phyloP scores from a whole-genome alignment of 2,329 filamentous ascomycete genomes.

The Teratosphaeria zuluensis region DNA sequence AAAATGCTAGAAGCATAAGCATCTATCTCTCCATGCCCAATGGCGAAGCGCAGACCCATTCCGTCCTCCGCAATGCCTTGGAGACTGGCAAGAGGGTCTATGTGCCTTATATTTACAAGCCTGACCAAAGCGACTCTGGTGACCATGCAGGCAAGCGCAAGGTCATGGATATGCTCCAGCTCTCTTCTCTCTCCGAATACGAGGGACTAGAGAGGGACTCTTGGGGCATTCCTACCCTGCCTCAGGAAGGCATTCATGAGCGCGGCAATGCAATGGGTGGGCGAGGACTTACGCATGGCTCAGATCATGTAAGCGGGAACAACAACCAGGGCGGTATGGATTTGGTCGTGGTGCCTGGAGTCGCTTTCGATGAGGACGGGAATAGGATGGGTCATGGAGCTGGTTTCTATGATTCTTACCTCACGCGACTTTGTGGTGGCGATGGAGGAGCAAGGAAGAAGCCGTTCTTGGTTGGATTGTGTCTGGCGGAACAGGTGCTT shows the following conservation, averaged over 20 bases:
- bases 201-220: slow-evolving; percentile 64
- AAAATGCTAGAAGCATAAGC: slow-evolving; percentile 63
- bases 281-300: neutral
- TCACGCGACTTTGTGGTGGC: slow-evolving; percentile 55
- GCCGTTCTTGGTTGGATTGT: slow-evolving; percentile 65
- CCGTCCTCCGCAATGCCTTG: slow-evolving; percentile 74
- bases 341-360: slow-evolving; percentile 81
- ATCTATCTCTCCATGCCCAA: slow-evolving; percentile 89
- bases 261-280: slow-evolving; percentile 67
- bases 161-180: slow-evolving; percentile 90
- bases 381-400: slow-evolving; percentile 84
- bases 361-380: slow-evolving; percentile 73
- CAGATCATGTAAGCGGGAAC: neutral
- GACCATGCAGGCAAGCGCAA: slow-evolving; percentile 25
- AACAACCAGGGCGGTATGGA: slow-evolving; percentile 50
- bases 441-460: slow-evolving; percentile 28
- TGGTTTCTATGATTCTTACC: slow-evolving; percentile 93
- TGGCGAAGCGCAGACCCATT: slow-evolving; percentile 74
- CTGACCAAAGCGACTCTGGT: neutral
- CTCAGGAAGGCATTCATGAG: slow-evolving; percentile 51
- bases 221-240: slow-evolving; percentile 92
- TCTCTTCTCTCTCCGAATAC: slow-evolving; percentile 67
- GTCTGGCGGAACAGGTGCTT: slow-evolving; percentile 78
- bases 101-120: slow-evolving; percentile 63
- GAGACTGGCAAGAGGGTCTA: slow-evolving; percentile 72